Conservation (phyloP, 163 green algal genomes). For the Picocystis sp. region DNA sequence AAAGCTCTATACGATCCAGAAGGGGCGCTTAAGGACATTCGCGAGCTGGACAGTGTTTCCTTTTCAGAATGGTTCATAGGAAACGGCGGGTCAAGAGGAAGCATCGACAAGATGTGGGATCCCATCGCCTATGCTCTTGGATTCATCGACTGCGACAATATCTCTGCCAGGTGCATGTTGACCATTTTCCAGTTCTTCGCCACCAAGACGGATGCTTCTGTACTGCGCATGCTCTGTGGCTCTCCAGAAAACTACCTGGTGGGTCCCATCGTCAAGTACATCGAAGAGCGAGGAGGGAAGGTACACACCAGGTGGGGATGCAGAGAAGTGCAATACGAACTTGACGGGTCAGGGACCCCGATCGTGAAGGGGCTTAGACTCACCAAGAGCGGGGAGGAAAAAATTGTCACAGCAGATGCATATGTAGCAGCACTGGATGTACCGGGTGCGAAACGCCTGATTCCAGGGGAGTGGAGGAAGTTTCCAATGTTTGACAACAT, state of each 20-base stretch:
- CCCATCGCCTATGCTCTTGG: slow-evolving; percentile 89
- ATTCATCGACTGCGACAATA: slow-evolving; percentile 93
- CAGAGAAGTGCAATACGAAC: slow-evolving; percentile 74
- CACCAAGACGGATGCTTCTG: slow-evolving; percentile 87
- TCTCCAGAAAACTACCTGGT: slow-evolving; percentile 65
- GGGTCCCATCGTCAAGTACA: slow-evolving; percentile 77
- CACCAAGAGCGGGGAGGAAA: slow-evolving; percentile 16
- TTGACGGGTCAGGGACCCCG: slow-evolving; percentile 35
- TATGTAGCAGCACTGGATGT: slow-evolving; percentile 89
- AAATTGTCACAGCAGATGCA: slow-evolving; percentile 58
- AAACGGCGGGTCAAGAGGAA: slow-evolving; percentile 40
- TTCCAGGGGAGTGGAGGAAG: slow-evolving; percentile 55
- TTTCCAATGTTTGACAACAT: slow-evolving; percentile 72
- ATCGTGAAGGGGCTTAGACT: slow-evolving; percentile 61
- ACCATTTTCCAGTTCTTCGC: slow-evolving; percentile 91
- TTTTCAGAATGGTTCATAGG: slow-evolving; percentile 78
- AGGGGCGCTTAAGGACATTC: slow-evolving; percentile 70
- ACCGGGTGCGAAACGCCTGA: slow-evolving; percentile 71
- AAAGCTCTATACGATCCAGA: slow-evolving; percentile 79
- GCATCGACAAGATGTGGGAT: slow-evolving; percentile 92
- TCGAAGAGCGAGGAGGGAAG: slow-evolving; percentile 50
- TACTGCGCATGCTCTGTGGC: slow-evolving; percentile 84
- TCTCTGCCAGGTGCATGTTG: slow-evolving; percentile 87
- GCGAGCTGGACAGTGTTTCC: slow-evolving; percentile 61
- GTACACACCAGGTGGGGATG: slow-evolving; percentile 55